phyloP scores from a whole-genome alignment of 1,139 yeast genomes.

The Entelexis paramagnoliae region DNA sequence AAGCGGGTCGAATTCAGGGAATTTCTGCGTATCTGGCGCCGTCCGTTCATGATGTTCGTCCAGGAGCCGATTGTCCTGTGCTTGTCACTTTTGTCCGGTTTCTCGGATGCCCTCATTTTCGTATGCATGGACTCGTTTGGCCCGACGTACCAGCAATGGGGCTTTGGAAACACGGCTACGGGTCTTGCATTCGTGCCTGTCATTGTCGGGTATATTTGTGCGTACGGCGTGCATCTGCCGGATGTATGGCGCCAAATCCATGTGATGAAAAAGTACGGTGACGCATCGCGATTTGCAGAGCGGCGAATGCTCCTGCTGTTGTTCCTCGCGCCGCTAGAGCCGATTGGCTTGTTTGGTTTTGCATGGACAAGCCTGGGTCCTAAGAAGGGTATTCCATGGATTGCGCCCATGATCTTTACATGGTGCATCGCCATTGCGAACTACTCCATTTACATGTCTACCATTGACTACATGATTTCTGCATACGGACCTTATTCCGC shows the following conservation, averaged over 20 bases:
- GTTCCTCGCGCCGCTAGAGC: constrained; percentile 20
- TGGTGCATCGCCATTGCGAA: constrained; percentile 20
- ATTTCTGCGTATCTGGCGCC: constrained; percentile 16
- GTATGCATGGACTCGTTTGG: constrained; percentile 15
- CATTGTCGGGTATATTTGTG: constrained; percentile 17
- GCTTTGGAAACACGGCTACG: constrained; percentile 16
- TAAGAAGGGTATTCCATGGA: constrained; percentile 19
- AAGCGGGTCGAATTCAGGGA: constrained; percentile 13
- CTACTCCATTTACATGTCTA: constrained; percentile 20
- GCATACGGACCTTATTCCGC: constrained; percentile 22
- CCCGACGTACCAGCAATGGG: constrained; percentile 16
- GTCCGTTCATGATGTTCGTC: constrained; percentile 20
- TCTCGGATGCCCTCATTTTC: constrained; percentile 19
- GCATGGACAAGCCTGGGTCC: constrained; percentile 21
- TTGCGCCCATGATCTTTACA: constrained; percentile 19
- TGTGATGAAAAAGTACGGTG: constrained; percentile 19
- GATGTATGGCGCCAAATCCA: constrained; percentile 19
- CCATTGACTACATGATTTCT: constrained; percentile 21
- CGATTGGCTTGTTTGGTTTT: constrained; percentile 20
- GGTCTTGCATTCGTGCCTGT: constrained; percentile 19
- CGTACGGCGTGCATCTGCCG: constrained; percentile 9
- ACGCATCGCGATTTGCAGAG: constrained; percentile 20
- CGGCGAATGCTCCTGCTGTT: constrained; percentile 19
- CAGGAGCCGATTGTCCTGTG: constrained; percentile 20
- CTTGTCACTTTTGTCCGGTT: constrained; percentile 19